Evolutionary conservation across 1,139 yeast species (phyloP).

Genomic region (Blastobotrys persicus): DNA sequence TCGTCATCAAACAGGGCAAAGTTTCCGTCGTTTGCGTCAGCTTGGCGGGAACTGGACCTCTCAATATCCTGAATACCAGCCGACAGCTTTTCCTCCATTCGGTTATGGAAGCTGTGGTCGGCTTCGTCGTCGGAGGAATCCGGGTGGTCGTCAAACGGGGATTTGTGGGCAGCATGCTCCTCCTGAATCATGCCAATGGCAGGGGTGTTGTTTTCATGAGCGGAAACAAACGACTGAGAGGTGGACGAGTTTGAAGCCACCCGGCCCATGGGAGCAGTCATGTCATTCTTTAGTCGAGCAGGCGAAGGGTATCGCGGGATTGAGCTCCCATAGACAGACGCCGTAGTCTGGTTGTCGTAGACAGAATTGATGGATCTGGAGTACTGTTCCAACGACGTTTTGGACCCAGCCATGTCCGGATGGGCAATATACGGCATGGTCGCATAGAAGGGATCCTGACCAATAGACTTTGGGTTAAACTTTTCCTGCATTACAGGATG

Average conservation of each 20-base stretch:
- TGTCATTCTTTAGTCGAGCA: constrained; percentile 5
- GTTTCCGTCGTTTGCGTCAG: constrained; percentile 8
- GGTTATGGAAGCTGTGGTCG: constrained; percentile 7
- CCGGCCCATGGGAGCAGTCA: not conserved
- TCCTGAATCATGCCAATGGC: constrained; percentile 3
- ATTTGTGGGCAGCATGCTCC: not conserved
- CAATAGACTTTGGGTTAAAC: constrained; percentile 8
- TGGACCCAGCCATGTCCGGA: constrained; percentile 26
- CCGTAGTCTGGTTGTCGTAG: constrained; percentile 17
- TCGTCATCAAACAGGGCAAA: constrained; percentile 1
- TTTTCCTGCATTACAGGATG: constrained; percentile 1
- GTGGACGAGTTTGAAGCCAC: constrained; percentile 7
- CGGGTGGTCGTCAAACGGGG: constrained; percentile 5
- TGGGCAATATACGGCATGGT: constrained; percentile 25
- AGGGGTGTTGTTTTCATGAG: constrained; percentile 6
- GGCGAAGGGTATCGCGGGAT: constrained; percentile 7
- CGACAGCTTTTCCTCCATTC: constrained; percentile 6
- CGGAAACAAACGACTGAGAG: constrained; percentile 5
- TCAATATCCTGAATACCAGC: constrained; percentile 10
- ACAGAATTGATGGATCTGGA: constrained; percentile 24
- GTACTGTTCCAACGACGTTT: constrained; percentile 29
- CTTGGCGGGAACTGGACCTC: constrained; percentile 5
- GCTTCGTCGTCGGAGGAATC: constrained; percentile 4
- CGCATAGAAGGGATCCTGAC: constrained; percentile 26
- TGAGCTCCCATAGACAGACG: constrained; percentile 18